These are phyloP conservation scores for Hyparrhenia diplandra DNA, from an alignment of 176 grass and related monocot species.

Conservation along the genomic window DNA sequence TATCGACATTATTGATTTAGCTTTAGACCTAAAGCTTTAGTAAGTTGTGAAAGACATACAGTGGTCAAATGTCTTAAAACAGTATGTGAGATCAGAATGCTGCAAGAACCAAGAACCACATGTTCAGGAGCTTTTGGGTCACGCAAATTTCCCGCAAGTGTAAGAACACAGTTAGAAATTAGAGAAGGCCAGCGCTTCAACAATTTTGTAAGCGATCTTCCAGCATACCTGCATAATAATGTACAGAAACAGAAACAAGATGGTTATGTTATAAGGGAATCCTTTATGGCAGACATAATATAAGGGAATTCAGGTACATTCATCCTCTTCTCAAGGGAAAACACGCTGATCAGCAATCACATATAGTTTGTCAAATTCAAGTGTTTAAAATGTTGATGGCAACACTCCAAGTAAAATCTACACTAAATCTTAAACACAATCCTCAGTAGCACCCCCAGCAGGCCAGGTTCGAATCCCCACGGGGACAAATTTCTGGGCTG, in stretches of 20 bases:
- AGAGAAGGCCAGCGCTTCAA: conserved; percentile 86
- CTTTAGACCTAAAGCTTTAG: background rate
- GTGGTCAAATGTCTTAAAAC: conserved; percentile 74
- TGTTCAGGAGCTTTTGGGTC: conserved; percentile 74
- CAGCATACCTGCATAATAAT: conserved; percentile 67
- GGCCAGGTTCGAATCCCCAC: no score
- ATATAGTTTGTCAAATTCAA: conserved; percentile 3
- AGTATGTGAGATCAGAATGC: conserved; percentile 62
- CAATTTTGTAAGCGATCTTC: conserved; percentile 76
- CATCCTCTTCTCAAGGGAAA: background rate
- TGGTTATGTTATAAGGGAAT: conserved; percentile 2
- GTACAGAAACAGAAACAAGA: conserved; percentile 18
- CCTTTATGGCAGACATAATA: background rate
- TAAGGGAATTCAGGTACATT: background rate
- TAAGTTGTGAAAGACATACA: conserved; percentile 40
- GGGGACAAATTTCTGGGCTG: no score
- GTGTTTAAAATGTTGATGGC: background rate
- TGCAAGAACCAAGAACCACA: conserved; percentile 81
- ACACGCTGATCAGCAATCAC: background rate
- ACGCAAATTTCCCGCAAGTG: conserved; percentile 52
- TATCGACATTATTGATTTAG: conserved; percentile 13
- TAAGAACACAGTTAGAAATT: conserved; percentile 67
- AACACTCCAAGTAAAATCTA: conserved; percentile 16
- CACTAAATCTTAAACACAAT: background rate
- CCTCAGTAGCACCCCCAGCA: no score